Evolutionary conservation across 306 rosid genomes (phyloP).

Genomic region (Acmispon strigosus): DNA sequence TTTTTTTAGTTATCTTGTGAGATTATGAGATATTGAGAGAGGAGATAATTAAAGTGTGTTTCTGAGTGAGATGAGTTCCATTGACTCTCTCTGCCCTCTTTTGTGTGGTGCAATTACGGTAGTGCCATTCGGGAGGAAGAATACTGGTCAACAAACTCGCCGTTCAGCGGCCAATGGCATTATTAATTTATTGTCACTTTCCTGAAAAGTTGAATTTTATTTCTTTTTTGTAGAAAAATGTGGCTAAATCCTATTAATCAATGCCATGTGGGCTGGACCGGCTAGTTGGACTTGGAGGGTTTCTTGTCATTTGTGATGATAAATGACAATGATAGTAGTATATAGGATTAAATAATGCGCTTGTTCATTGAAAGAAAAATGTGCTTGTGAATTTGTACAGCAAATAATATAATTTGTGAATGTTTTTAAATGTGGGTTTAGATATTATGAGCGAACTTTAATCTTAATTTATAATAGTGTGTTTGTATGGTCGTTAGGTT

Average conservation of each 20-base stretch:
- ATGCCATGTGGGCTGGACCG: background rate
- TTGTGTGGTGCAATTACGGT: background rate
- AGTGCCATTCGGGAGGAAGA: background rate
- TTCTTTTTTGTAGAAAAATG: background rate
- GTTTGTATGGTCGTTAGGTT: too few relatives aligned
- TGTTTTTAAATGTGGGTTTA: too few relatives aligned
- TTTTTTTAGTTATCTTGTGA: too few relatives aligned
- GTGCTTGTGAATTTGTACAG: too few relatives aligned
- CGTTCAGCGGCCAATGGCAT: background rate
- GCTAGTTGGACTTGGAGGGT: background rate
- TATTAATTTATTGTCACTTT: background rate
- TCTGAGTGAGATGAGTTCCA: background rate
- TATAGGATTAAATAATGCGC: too few relatives aligned
- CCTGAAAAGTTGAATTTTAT: slow-evolving; percentile 19
- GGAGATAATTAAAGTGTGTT: background rate
- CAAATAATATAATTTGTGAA: too few relatives aligned
- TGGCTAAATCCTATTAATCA: background rate
- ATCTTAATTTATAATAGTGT: too few relatives aligned
- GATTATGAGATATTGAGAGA: too few relatives aligned
- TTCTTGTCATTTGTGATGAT: background rate
- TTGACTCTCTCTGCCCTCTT: slow-evolving; percentile 1
- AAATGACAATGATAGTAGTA: too few relatives aligned
- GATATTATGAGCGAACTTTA: too few relatives aligned
- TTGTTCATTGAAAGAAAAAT: too few relatives aligned
- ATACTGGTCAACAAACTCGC: slow-evolving; percentile 13